phyloP scores from a whole-genome alignment of 2,329 filamentous ascomycete genomes.

The Alternaria sp. region DNA sequence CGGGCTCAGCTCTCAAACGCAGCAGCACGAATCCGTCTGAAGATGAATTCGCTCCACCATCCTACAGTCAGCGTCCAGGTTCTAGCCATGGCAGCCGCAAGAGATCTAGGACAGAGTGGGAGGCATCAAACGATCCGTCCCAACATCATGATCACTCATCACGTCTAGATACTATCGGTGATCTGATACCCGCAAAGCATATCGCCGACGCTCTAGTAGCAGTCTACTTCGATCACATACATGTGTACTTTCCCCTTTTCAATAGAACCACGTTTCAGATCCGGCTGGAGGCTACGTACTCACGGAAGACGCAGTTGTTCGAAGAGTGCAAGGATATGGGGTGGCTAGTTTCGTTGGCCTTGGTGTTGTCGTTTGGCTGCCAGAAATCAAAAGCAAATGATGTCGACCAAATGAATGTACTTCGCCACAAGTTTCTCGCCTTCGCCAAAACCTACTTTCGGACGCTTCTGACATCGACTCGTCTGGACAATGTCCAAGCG shows the following conservation, averaged over 20 bases:
- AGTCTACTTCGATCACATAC: constrained; percentile 51
- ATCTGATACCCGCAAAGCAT: constrained; percentile 44
- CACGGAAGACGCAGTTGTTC: constrained; percentile 23
- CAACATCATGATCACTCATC: constrained; percentile 4
- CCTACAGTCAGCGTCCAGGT: not conserved
- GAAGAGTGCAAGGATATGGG: constrained; percentile 48
- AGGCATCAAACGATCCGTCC: constrained; percentile 19
- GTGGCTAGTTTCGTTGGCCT: constrained; percentile 52
- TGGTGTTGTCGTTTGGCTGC: constrained; percentile 53
- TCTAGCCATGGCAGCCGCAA: constrained; percentile 21
- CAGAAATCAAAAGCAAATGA: constrained; percentile 47
- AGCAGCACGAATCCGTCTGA: constrained; percentile 26
- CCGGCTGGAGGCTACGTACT: constrained; percentile 50
- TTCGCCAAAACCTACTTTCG: constrained; percentile 46
- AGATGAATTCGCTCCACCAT: constrained; percentile 24
- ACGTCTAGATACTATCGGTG: constrained; percentile 19
- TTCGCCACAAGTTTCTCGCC: constrained; percentile 31
- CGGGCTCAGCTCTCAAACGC: constrained; percentile 10
- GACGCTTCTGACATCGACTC: constrained; percentile 47
- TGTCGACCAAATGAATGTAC: constrained; percentile 21
- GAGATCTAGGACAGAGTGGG: constrained; percentile 24
- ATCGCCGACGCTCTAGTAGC: constrained; percentile 49
- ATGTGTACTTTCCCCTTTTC: constrained; percentile 49
- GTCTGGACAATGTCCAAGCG: constrained; percentile 52
- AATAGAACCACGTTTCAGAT: constrained; percentile 51